These are phyloP conservation scores for Irpex sp. DNA, from an alignment of 1,284 basidiomycete species.

Conservation along the genomic window DNA sequence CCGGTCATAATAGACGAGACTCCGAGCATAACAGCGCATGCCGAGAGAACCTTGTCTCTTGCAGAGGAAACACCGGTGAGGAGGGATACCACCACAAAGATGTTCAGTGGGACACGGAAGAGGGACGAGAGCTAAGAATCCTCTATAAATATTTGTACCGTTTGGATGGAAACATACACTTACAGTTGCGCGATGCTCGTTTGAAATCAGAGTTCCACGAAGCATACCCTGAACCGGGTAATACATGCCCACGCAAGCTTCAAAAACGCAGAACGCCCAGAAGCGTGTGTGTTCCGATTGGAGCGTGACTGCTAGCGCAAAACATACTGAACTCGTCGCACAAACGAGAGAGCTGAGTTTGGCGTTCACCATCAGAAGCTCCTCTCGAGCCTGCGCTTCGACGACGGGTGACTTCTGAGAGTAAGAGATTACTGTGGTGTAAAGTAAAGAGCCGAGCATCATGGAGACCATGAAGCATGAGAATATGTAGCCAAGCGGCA, in stretches of 20 bases:
- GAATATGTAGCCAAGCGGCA: slow-evolving; percentile 75
- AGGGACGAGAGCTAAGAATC: slow-evolving; percentile 57
- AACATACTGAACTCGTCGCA: slow-evolving; percentile 52
- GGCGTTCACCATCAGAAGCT: slow-evolving; percentile 55
- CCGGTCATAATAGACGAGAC: slow-evolving; percentile 61
- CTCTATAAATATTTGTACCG: not conserved
- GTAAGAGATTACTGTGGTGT: slow-evolving; percentile 50
- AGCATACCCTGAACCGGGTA: slow-evolving; percentile 78
- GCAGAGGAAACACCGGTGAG: slow-evolving; percentile 67
- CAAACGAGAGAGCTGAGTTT: slow-evolving; percentile 66
- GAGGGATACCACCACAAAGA: slow-evolving; percentile 70
- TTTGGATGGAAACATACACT: slow-evolving; percentile 19
- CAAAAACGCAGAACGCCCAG: slow-evolving; percentile 72
- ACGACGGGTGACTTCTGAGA: slow-evolving; percentile 12
- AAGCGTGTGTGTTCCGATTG: slow-evolving; percentile 52
- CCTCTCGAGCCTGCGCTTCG: slow-evolving; percentile 29
- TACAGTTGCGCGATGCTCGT: slow-evolving; percentile 73
- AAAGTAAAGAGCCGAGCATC: slow-evolving; percentile 73
- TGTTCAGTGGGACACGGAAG: slow-evolving; percentile 71
- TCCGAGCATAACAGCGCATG: slow-evolving; percentile 53
- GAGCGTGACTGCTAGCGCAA: slow-evolving; percentile 45
- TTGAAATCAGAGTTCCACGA: slow-evolving; percentile 61
- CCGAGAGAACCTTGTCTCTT: slow-evolving; percentile 56
- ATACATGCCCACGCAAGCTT: slow-evolving; percentile 75
- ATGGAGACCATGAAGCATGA: slow-evolving; percentile 76